Base-by-base conservation (phyloP, 768 basidiomycete genomes). In the Dentipellis fragilis region DNA sequence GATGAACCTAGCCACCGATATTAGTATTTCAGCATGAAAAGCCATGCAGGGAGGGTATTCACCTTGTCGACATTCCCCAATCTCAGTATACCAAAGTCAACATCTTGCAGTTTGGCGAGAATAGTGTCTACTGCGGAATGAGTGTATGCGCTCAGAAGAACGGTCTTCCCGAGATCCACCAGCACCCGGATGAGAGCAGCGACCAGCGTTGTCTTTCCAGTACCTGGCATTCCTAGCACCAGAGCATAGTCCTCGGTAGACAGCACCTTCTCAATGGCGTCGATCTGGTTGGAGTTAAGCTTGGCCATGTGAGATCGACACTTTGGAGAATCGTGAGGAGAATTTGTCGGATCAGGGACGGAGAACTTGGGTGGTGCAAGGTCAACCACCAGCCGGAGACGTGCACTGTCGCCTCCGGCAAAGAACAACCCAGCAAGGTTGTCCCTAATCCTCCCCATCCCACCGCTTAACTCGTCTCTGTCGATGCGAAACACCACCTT, bases 121-220 rank as follows among this genome's bases (percentile, higher is more conserved):
- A 98, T 95, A n/a, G 87, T 97, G 62, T 99, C 96, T 48, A 99
- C 96, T 0, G 96, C 95, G 12, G 94, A 96, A 73, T 99, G 96
- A 2, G 96, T 99, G 67, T 97, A 96, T 47, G 89, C 90, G 7
- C 89, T 89, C 58, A 98, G 69, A 22, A 99, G 71, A 5, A 98
- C 89, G 0, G 80, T 89, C 74, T 96, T 94, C 7, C 91, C 90
- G 70, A 83, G 73, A 39, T 69, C 77, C 1, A 93, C 91, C 12
- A 98, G 71, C 49, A 78, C 78, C 63, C 81, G 78, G 65, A 98
- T 93, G 49, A 96, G 79, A 35, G 90, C 85, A 1, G 89, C 91
- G 58, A 96, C 88, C 4, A 96, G 88, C 1, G 93, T 95, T 45
- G 95, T 96, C 71, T 99, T 99, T 8, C 96, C 95, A 4, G 95